Conservation (phyloP, 2,329 filamentous ascomycete genomes). For the Malbranchea zuffiana region DNA sequence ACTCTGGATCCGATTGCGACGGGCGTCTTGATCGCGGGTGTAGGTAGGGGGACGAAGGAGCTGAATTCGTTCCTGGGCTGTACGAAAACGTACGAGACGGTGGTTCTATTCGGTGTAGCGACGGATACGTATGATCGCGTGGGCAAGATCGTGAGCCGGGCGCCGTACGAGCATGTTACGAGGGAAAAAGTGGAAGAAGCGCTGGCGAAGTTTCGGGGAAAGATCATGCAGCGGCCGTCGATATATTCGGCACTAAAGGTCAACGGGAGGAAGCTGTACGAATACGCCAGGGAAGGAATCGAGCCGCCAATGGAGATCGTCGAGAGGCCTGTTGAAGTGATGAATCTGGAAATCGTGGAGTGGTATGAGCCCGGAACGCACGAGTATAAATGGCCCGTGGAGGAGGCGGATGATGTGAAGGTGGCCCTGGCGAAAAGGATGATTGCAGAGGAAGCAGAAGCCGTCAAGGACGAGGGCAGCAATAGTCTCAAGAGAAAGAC, state of each 20-base stretch:
- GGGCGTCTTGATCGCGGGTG: conserved; percentile 78
- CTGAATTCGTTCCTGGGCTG: conserved; percentile 70
- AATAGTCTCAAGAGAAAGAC: conserved; percentile 27
- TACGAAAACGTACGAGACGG: conserved; percentile 85
- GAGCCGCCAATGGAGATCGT: conserved; percentile 77
- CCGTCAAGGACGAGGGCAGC: conserved; percentile 11
- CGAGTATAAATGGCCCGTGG: conserved; percentile 63
- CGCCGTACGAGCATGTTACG: conserved; percentile 71
- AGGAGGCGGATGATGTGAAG: conserved; percentile 65
- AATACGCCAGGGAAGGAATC: conserved; percentile 86
- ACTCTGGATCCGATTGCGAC: conserved; percentile 91
- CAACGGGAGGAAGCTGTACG: conserved; percentile 87
- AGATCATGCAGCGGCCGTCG: conserved; percentile 79
- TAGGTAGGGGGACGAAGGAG: conserved; percentile 78
- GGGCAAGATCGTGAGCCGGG: conserved; percentile 69
- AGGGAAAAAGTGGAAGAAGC: conserved; percentile 65
- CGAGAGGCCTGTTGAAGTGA: conserved; percentile 65
- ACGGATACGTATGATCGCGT: conserved; percentile 86
- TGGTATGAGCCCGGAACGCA: conserved; percentile 76
- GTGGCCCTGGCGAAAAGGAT: conserved; percentile 64
- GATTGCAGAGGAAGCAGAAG: conserved; percentile 30
- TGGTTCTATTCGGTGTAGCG: conserved; percentile 79
- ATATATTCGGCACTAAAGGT: conserved; percentile 89
- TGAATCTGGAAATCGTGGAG: conserved; percentile 67
- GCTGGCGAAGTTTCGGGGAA: conserved; percentile 63